These are phyloP conservation scores for Hymenoscyphus occultus DNA, from an alignment of 2,329 filamentous ascomycete species.

Conservation along the genomic window DNA sequence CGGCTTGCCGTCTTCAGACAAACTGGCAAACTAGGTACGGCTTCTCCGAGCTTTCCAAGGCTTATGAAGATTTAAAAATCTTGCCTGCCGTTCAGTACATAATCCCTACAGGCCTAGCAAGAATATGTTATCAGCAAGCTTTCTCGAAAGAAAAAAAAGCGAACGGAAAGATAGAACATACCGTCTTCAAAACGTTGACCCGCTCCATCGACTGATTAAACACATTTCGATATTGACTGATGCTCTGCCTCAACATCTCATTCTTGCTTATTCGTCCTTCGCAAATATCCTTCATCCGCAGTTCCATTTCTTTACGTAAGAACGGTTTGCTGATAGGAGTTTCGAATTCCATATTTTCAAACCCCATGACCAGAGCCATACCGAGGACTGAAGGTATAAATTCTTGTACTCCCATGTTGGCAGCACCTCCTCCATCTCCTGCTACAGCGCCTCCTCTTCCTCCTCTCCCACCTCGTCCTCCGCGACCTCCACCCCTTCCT, in stretches of 20 bases:
- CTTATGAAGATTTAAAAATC: neutral
- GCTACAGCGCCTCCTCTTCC: slow-evolving; percentile 43
- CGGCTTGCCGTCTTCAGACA: too few relatives aligned
- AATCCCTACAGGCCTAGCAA: neutral
- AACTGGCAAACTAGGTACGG: too few relatives aligned
- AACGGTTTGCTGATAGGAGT: slow-evolving; percentile 94
- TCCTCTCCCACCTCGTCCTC: slow-evolving; percentile 40
- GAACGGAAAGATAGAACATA: slow-evolving; percentile 41
- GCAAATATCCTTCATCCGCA: slow-evolving; percentile 95
- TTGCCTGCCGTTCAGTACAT: neutral
- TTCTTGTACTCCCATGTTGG: slow-evolving; percentile 53
- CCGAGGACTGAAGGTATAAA: slow-evolving; percentile 92
- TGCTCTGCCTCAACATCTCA: slow-evolving; percentile 75
- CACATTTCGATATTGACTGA: slow-evolving; percentile 82
- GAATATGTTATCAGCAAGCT: neutral
- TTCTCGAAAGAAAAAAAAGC: neutral
- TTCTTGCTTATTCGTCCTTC: slow-evolving; percentile 74
- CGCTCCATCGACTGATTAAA: slow-evolving; percentile 79
- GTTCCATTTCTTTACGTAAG: slow-evolving; percentile 94
- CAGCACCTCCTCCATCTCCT: slow-evolving; percentile 43
- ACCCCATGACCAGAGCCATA: slow-evolving; percentile 87
- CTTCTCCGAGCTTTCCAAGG: neutral
- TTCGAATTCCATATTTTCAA: slow-evolving; percentile 90
- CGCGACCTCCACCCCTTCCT: slow-evolving; percentile 40
- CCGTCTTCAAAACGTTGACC: slow-evolving; percentile 62